phyloP scores from a whole-genome alignment of 495 filamentous ascomycete genomes.

The Xylaria longipes region DNA sequence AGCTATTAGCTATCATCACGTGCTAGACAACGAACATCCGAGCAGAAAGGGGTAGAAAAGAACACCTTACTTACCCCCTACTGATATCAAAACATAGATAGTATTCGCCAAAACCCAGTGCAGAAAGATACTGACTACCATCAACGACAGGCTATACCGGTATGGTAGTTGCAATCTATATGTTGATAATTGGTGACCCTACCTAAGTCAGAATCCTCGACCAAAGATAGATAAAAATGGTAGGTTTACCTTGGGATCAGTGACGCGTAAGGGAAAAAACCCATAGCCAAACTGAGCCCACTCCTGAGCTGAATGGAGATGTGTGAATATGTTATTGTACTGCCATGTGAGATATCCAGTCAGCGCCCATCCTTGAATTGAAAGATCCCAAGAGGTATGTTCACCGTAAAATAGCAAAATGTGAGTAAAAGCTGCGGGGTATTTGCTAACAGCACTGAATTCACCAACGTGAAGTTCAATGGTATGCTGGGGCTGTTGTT shows the following conservation, averaged over 20 bases:
- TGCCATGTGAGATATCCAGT: constrained; percentile 1
- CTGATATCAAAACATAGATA: constrained; percentile 2
- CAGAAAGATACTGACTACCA: constrained; percentile 38
- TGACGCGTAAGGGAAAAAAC: constrained; percentile 55
- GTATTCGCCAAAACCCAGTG: constrained; percentile 52
- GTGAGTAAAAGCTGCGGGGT: constrained; percentile 52
- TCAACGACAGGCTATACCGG: constrained; percentile 47
- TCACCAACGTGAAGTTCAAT: constrained; percentile 4
- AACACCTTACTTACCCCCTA: not conserved
- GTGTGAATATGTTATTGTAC: constrained; percentile 33
- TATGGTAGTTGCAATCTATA: constrained; percentile 56
- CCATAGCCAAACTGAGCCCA: constrained; percentile 26
- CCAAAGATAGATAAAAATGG: no score
- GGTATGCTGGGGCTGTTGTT: constrained; percentile 30
- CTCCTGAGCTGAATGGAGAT: constrained; percentile 33
- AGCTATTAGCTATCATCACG: no score
- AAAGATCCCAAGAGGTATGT: constrained; percentile 12
- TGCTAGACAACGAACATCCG: no score
- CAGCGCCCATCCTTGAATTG: not conserved
- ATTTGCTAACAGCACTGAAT: constrained; percentile 47
- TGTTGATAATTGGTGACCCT: constrained; percentile 46
- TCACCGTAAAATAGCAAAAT: constrained; percentile 45
- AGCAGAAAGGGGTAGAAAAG: no score
- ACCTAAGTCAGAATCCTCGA: not conserved
- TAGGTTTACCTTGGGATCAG: constrained; percentile 40